A percentile compares a stretch with the other conserved stretches of the same genome.
These are phyloP conservation scores for Dicorynia guianensis DNA, from an alignment of 306 rosid species.

Conservation along the genomic window DNA sequence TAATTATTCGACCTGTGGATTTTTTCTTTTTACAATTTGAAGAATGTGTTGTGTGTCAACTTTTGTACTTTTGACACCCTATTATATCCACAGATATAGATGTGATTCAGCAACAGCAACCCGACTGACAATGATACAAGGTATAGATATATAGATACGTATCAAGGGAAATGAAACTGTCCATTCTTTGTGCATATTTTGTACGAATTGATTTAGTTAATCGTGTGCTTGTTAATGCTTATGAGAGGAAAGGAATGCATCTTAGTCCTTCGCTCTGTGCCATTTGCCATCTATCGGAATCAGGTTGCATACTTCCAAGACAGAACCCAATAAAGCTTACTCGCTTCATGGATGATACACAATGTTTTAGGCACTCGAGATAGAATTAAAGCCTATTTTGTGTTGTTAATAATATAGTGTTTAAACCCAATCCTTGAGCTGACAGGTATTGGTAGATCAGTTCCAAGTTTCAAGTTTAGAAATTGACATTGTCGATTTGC, in stretches of 20 bases:
- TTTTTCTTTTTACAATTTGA: too few species aligned
- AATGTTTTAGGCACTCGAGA: neutral
- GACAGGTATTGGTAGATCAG: neutral
- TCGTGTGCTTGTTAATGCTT: neutral
- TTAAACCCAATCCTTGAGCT: neutral
- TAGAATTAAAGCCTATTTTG: neutral
- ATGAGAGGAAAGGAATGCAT: neutral
- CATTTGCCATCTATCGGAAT: conserved; percentile 1
- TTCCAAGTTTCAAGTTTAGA: neutral
- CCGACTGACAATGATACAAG: too few species aligned
- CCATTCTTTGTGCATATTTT: neutral
- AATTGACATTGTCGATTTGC: neutral
- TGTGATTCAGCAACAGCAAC: too few species aligned
- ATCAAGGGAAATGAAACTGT: neutral
- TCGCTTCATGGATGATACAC: neutral
- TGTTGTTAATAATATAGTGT: neutral
- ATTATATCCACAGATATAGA: too few species aligned
- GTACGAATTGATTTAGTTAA: too few species aligned
- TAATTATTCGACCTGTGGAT: too few species aligned
- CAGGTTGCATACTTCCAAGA: neutral
- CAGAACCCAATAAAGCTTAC: neutral
- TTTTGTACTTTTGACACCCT: too few species aligned
- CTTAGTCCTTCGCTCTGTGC: neutral
- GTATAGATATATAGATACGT: too few species aligned
- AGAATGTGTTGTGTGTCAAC: too few species aligned